phyloP scores from a whole-genome alignment of 345 rosid species.

The Schrenkiella parvula region DNA sequence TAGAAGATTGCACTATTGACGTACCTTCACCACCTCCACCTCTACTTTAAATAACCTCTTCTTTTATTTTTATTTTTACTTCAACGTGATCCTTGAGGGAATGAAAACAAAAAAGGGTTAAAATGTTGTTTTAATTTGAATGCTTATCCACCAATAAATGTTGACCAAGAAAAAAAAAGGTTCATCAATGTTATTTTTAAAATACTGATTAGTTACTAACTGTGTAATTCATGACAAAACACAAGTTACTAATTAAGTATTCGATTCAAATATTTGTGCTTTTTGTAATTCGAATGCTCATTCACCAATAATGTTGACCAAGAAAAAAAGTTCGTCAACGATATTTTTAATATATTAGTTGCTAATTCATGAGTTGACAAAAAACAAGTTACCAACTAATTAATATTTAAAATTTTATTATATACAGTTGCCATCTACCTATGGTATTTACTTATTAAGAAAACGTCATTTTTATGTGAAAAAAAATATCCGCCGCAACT shows the following conservation, averaged over 20 bases:
- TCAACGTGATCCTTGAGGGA: slow-evolving; percentile 6
- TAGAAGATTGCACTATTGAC: slow-evolving; percentile 36
- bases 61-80: background rate
- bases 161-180: background rate
- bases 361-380: slow-evolving; percentile 23
- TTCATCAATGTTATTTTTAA: background rate
- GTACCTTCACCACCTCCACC: slow-evolving; percentile 46
- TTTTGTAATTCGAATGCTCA: background rate
- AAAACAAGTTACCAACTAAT: background rate
- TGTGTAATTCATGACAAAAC: slow-evolving; percentile 25
- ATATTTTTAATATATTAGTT: background rate
- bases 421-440: background rate
- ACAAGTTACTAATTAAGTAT: background rate
- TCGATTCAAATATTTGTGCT: background rate
- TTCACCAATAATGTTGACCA: background rate
- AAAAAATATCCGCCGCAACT: slow-evolving; percentile 21
- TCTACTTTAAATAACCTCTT: slow-evolving; percentile 7
- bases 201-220: background rate
- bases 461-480: background rate
- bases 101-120: background rate
- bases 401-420: background rate
- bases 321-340: background rate
- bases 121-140: background rate
- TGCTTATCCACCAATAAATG: too few species aligned
- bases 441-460: slow-evolving; percentile 4